A percentile compares a stretch with the other conserved stretches of the same genome.
Conservation (phyloP, 208 protist species). For the Naegleria fowleri region DNA sequence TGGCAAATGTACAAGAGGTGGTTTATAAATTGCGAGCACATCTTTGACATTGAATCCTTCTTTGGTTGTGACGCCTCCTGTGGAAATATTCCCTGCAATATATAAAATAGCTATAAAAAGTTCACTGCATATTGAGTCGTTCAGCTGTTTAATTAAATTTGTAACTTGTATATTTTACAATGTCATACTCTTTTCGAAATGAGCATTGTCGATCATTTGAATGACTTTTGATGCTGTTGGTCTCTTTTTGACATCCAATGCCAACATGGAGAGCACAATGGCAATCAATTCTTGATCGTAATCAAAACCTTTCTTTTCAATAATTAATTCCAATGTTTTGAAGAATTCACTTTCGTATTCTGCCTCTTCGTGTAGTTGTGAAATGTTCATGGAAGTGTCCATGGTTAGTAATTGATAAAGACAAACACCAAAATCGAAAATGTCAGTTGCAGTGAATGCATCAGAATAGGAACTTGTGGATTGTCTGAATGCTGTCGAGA, state of each 20-base stretch:
- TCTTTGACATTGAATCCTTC: too few species aligned
- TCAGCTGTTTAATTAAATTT: too few species aligned
- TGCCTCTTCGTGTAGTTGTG: not conserved
- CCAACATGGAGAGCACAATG: not conserved
- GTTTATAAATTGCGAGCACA: too few species aligned
- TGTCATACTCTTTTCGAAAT: too few species aligned
- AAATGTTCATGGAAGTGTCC: not conserved
- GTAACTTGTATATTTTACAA: too few species aligned
- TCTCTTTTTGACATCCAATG: not conserved
- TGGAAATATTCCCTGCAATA: too few species aligned
- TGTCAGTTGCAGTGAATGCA: not conserved
- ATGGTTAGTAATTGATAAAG: not conserved
- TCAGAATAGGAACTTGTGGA: not conserved
- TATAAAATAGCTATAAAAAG: too few species aligned
- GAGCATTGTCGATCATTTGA: too few species aligned
- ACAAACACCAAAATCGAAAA: not conserved
- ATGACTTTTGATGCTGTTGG: not conserved
- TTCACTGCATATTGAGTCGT: too few species aligned
- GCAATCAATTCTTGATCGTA: not conserved
- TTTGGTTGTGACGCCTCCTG: too few species aligned
- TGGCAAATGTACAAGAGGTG: too few species aligned
- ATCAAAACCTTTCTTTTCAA: not conserved
- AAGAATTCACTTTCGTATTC: not conserved
- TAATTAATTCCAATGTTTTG: not conserved
- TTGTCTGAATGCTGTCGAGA: not conserved